Conservation (phyloP, 106 monocot genomes). For the Platanthera zijinensis region DNA sequence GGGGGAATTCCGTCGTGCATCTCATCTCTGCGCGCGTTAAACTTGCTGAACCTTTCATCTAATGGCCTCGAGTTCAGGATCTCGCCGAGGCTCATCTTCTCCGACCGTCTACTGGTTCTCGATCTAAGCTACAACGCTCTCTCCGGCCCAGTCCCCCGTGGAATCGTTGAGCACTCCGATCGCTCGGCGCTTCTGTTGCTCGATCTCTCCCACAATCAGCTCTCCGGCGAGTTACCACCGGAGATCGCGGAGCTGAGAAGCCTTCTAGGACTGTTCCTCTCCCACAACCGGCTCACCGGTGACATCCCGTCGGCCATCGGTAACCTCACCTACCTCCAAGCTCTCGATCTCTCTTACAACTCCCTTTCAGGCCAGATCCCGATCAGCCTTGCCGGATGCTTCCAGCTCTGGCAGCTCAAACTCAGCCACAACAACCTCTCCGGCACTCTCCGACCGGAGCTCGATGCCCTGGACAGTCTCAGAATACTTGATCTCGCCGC, state of each 20-base stretch:
- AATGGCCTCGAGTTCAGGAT: slow-evolving; percentile 58
- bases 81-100: slow-evolving; percentile 79
- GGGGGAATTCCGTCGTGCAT: slow-evolving; percentile 90
- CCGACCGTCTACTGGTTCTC: slow-evolving; percentile 48
- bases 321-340: slow-evolving; percentile 80
- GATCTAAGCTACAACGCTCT: slow-evolving; percentile 71
- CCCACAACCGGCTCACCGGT: slow-evolving; percentile 54
- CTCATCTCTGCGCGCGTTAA: slow-evolving; percentile 40
- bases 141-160: slow-evolving; percentile 53
- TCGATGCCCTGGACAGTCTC: slow-evolving; percentile 80
- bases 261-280: slow-evolving; percentile 55
- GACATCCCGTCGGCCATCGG: slow-evolving; percentile 74
- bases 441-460: slow-evolving; percentile 70
- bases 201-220: slow-evolving; percentile 50
- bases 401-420: slow-evolving; percentile 79
- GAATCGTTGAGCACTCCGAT: slow-evolving; percentile 39
- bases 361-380: slow-evolving; percentile 66
- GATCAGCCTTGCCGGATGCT: slow-evolving; percentile 67
- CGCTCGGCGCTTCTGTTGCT: slow-evolving; percentile 57
- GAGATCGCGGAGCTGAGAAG: slow-evolving; percentile 53
- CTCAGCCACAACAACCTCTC: slow-evolving; percentile 73
- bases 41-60: slow-evolving; percentile 64
- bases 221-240: slow-evolving; percentile 56
- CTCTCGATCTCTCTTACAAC: slow-evolving; percentile 67
- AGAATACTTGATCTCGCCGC: slow-evolving; percentile 51